Evolutionary conservation across 495 filamentous ascomycete genomes (phyloP), one percentile per base, ranked within the genome.

Genomic region (Neurospora terricola): DNA sequence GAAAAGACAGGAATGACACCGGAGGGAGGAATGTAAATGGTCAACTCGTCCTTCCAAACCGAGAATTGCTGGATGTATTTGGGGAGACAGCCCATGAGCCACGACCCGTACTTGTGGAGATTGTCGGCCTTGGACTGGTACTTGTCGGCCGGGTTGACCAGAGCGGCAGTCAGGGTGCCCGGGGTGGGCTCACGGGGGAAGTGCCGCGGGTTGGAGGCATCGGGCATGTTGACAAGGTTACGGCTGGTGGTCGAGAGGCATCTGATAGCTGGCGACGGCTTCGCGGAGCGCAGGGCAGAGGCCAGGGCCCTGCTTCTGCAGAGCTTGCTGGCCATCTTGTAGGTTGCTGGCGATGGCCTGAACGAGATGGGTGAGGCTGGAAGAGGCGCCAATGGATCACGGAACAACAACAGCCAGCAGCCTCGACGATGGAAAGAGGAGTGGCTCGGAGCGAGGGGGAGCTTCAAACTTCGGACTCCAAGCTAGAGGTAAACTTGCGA

Each of bases 1-100:
- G 88, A 90, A 83, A 98, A 93, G 75, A 97, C 91, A 48, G 96
- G 96, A 73, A 97, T 86, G 76, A 98, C 88, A 76, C 93, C 95
- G 27, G 92, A 81, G 7, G 96, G 96, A 48, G 93, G 84, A 78
- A 97, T 95, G 83, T 94, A 96, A 81, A 99, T 93, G 73, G 91
- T 92, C 74, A 99, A 88, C 81, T 99, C 96, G 81, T 99, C 96
- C 86, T 99, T 99, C 96, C 95, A 98, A 38, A 99, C 95, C 45
- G 93, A 94, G 87, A 98, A 98, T 83, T 99, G 96, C 85, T 99
- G 96, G 77, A 99, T 89, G 83, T 97, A 96, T 86, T 97, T 98
- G 72, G 96, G 96, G 74, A 99, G 86, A 81, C 93, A 96, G 72
- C 94, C 95, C 87, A 98, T 92, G 78, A 99, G 88, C 85, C 97